A percentile compares a stretch with the other conserved stretches of the same genome.
Conservation (phyloP, 2,329 filamentous ascomycete species). For the Lojkania enalia region DNA sequence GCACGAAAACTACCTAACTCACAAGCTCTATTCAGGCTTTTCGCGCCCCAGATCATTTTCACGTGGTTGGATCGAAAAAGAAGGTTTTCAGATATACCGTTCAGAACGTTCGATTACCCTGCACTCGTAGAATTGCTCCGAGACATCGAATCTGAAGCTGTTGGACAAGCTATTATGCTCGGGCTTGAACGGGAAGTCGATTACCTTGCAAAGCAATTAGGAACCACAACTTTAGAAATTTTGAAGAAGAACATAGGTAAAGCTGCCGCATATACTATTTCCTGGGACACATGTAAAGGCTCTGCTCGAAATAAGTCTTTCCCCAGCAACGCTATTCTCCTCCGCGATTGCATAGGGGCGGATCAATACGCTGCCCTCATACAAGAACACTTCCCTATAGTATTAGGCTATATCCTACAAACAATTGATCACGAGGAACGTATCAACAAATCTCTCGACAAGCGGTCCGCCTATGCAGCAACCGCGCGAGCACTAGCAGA, state of each 20-base stretch:
- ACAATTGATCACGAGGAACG: slow-evolving; percentile 56
- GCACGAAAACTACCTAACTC: slow-evolving; percentile 67
- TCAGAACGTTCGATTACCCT: slow-evolving; percentile 78
- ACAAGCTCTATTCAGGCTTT: slow-evolving; percentile 76
- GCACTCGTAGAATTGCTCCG: slow-evolving; percentile 69
- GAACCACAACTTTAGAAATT: slow-evolving; percentile 19
- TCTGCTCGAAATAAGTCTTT: slow-evolving; percentile 44
- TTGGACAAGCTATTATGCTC: slow-evolving; percentile 82
- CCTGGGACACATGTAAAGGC: slow-evolving; percentile 66
- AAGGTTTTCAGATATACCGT: slow-evolving; percentile 67
- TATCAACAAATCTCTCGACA: slow-evolving; percentile 55
- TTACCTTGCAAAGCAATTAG: slow-evolving; percentile 58
- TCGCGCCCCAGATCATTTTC: slow-evolving; percentile 85
- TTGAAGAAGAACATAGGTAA: slow-evolving; percentile 73
- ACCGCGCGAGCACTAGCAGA: slow-evolving; percentile 67
- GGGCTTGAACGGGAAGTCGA: slow-evolving; percentile 66
- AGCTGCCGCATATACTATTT: slow-evolving; percentile 80
- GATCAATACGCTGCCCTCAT: slow-evolving; percentile 66
- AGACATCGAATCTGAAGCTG: slow-evolving; percentile 74
- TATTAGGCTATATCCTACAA: slow-evolving; percentile 75
- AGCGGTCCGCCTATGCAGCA: slow-evolving; percentile 60
- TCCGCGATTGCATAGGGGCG: slow-evolving; percentile 71
- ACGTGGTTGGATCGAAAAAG: slow-evolving; percentile 79
- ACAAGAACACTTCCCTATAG: slow-evolving; percentile 72
- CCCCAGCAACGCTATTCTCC: slow-evolving; percentile 63